Percentiles rank a stretch among this genome's conserved stretches.
Evolutionary conservation across 2,329 filamentous ascomycete genomes (phyloP).

Genomic region (Thielaviopsis cerberus): DNA sequence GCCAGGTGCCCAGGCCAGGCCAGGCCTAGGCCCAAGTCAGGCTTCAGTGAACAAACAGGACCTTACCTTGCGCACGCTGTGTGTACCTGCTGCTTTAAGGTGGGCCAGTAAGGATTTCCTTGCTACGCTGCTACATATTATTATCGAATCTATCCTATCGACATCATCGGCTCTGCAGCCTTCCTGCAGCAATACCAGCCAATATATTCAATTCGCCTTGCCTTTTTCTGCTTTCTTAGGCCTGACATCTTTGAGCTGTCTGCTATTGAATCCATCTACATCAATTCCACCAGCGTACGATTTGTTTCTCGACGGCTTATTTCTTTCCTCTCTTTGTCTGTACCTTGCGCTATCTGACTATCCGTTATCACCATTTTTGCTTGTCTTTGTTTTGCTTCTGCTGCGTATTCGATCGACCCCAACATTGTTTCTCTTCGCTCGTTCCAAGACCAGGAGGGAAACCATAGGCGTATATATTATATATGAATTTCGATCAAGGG

Average conservation of each 20-base stretch:
- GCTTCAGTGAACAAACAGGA: no score
- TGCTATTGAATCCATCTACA: neutral
- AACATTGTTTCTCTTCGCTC: neutral
- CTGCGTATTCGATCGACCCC: neutral
- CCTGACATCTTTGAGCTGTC: neutral
- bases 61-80: neutral
- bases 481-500: neutral
- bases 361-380: neutral
- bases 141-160: neutral
- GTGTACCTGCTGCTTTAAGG: neutral
- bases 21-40: neutral
- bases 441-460: neutral
- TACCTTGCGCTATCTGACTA: neutral
- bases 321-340: neutral
- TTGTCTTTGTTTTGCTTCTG: neutral
- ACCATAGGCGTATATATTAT: neutral
- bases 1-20: neutral
- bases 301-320: neutral
- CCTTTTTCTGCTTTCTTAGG: neutral
- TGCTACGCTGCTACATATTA: neutral
- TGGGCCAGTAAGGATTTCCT: neutral
- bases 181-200: slow-evolving; percentile 3
- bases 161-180: slow-evolving; percentile 7
- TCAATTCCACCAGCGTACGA: neutral
- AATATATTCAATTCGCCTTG: neutral